These are phyloP conservation scores for Durusdinium trenchii DNA, from an alignment of 73 alveolate genomes.

Conservation along the genomic window DNA sequence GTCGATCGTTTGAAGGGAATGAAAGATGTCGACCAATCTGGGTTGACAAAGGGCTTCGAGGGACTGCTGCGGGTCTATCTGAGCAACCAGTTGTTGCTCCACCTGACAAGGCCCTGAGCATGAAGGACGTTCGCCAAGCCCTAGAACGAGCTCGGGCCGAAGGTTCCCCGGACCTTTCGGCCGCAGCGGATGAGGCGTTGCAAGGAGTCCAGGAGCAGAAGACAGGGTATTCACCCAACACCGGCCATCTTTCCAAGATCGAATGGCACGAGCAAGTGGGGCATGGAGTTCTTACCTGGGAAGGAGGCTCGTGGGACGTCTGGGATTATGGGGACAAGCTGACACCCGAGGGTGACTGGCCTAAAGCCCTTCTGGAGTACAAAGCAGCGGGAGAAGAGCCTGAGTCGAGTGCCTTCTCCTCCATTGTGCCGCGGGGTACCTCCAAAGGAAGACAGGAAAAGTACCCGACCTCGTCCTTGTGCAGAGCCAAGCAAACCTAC, in stretches of 20 bases:
- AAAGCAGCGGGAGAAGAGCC: background rate
- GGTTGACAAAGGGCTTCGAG: background rate
- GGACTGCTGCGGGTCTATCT: background rate
- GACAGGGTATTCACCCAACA: background rate
- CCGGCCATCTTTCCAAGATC: background rate
- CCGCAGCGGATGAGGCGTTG: background rate
- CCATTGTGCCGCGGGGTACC: background rate
- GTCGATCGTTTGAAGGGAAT: background rate
- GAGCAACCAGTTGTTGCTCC: background rate
- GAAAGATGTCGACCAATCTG: background rate
- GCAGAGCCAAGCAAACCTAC: background rate
- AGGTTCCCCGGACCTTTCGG: no score
- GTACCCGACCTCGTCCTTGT: background rate
- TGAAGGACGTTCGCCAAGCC: no score
- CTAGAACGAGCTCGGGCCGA: no score
- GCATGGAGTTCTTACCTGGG: background rate
- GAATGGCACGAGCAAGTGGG: background rate
- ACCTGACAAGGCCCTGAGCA: background rate
- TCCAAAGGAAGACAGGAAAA: background rate
- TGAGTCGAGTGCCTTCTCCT: background rate
- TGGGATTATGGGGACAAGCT: background rate
- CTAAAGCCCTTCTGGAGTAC: no score
- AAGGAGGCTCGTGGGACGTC: background rate
- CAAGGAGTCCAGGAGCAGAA: background rate
- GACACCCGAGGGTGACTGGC: no score